A percentile compares a stretch with the other conserved stretches of the same genome.
Evolutionary conservation across 345 rosid genomes (phyloP).

Genomic region (Durio zibethinus): DNA sequence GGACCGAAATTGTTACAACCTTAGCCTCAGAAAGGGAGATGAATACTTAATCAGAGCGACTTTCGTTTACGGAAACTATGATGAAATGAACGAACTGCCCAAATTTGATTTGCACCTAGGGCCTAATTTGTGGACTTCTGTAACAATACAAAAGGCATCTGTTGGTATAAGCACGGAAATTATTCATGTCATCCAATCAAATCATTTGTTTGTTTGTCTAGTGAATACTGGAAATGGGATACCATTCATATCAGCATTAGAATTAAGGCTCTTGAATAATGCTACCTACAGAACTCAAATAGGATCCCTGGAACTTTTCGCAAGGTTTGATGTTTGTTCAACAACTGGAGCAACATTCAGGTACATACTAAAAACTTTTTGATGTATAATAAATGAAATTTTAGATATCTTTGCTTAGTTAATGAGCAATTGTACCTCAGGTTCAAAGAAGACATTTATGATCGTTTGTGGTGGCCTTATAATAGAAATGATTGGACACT

Average conservation of each 20-base stretch:
- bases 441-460: slow-evolving; percentile 15
- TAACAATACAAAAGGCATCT: too few relatives aligned
- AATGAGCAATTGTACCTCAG: neutral
- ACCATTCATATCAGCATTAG: slow-evolving; percentile 51
- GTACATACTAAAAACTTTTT: neutral
- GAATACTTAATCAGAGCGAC: slow-evolving; percentile 31
- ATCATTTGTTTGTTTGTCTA: slow-evolving; percentile 34
- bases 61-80: slow-evolving; percentile 39
- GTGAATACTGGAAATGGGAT: slow-evolving; percentile 44
- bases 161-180: too few relatives aligned
- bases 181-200: slow-evolving; percentile 27
- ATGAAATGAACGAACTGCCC: neutral
- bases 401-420: slow-evolving; percentile 40
- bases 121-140: too few relatives aligned
- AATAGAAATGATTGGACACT: neutral
- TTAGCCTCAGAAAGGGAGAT: slow-evolving; percentile 1
- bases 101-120: slow-evolving; percentile 32
- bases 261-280: slow-evolving; percentile 34
- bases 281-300: slow-evolving; percentile 18
- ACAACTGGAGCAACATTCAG: slow-evolving; percentile 19
- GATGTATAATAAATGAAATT: too few relatives aligned
- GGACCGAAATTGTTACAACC: slow-evolving; percentile 30
- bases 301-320: neutral
- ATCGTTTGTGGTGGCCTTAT: slow-evolving; percentile 14
- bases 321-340: slow-evolving; percentile 15